Conservation (phyloP, 148 eudicot genomes). For the Rhododendron simsii region DNA sequence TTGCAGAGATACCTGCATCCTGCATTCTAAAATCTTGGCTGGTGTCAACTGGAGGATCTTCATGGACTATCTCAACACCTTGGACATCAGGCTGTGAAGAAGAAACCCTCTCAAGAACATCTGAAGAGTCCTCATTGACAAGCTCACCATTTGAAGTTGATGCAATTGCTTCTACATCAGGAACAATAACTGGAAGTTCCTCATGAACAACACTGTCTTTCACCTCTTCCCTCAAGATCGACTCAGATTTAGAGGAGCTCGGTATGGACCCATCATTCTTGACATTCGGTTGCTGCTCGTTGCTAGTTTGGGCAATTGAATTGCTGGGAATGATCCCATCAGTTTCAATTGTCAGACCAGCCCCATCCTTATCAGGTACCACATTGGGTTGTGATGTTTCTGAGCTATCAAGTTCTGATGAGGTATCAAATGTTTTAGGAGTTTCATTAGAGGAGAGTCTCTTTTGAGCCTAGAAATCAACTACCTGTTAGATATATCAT, state of each 20-base stretch:
- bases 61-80: conserved; percentile 37
- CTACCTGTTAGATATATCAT: conserved; percentile 27
- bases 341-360: conserved; percentile 24
- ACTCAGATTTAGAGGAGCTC: conserved; percentile 33
- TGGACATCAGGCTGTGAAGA: conserved; percentile 21
- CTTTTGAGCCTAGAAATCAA: conserved; percentile 49
- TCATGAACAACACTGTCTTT: conserved; percentile 26
- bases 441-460: conserved; percentile 38
- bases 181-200: conserved; percentile 28
- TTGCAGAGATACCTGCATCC: conserved; percentile 35
- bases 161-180: conserved; percentile 20
- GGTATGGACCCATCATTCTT: conserved; percentile 26
- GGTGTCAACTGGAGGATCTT: conserved; percentile 35
- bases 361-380: conserved; percentile 31
- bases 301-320: conserved; percentile 26
- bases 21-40: conserved; percentile 28
- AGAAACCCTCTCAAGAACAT: conserved; percentile 21
- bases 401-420: conserved; percentile 31
- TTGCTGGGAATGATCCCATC: conserved; percentile 24
- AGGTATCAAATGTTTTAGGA: conserved; percentile 23
- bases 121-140: conserved; percentile 22
- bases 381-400: conserved; percentile 35
- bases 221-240: conserved; percentile 30
- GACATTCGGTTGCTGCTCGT: conserved; percentile 35
- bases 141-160: conserved; percentile 39